These are phyloP conservation scores for Ogataea trehalophila DNA, from an alignment of 805 yeast genomes.

Conservation along the genomic window DNA sequence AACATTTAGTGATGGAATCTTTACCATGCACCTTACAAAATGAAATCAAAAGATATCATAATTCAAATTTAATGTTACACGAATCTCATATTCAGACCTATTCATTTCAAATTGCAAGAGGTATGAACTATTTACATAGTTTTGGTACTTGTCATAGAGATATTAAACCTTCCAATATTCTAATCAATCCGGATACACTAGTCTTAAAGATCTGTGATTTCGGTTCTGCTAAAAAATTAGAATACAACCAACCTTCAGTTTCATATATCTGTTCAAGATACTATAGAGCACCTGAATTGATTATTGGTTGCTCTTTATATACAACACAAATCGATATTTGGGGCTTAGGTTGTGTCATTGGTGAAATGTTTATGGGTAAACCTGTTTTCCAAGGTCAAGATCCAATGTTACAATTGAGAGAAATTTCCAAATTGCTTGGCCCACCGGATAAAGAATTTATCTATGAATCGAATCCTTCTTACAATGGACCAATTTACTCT, in stretches of 20 bases:
- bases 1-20: conserved; percentile 83
- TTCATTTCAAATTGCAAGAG: conserved; percentile 75
- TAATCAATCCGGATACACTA: conserved; percentile 67
- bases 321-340: conserved; percentile 92
- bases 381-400: conserved; percentile 95
- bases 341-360: conserved; percentile 96
- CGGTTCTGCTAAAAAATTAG: conserved; percentile 79
- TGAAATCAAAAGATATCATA: conserved; percentile 67
- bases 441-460: conserved; percentile 75
- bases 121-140: conserved; percentile 78
- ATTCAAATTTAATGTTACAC: conserved; percentile 57
- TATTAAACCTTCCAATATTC: conserved; percentile 76
- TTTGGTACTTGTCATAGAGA: conserved; percentile 80
- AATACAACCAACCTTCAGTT: conserved; percentile 79
- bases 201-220: conserved; percentile 76
- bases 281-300: conserved; percentile 93
- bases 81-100: conserved; percentile 72
- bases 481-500: conserved; percentile 69
- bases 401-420: conserved; percentile 82
- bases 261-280: conserved; percentile 95
- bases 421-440: conserved; percentile 85
- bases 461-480: conserved; percentile 68
- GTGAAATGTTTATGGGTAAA: conserved; percentile 87
- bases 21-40: conserved; percentile 74
- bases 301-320: conserved; percentile 84